Base-by-base conservation (phyloP, 1,284 basidiomycete genomes). In the Tausonia pullulans region DNA sequence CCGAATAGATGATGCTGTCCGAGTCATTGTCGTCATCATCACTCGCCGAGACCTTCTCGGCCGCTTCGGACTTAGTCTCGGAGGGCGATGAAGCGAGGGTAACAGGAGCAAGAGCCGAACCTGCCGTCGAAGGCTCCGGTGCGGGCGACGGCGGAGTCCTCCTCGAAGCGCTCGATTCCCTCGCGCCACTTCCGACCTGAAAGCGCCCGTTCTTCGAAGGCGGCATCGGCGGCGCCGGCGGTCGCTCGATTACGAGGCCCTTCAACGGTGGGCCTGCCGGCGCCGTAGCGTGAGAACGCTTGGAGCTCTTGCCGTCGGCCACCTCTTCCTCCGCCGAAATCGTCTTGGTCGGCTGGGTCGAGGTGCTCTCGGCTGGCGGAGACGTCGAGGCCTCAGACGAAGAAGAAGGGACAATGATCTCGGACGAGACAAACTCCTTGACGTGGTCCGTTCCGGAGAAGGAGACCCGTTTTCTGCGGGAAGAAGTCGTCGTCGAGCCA, bases 391-490 rank as follows among this genome's bases (percentile, higher is more conserved):
- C 43, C 8, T 13, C 8, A 27, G 14, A 14, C 10, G 27, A 14
- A 41, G 50, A 53, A 2, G 54, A 39, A 27, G 53, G 43, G 27
- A 55, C 39, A 27, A 62, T 50, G 44, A 60, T 50, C 52, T 65
- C 64, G 14, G 45, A 49, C 3, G 44, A 16, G 43, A 46, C 46
- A 44, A 65, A 65, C 57, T 65, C 64, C 45, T 65, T 61, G 56
- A 65, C 56, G 7, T 65, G 64, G 56, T 61, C 53, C 8, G 49
- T 55, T 46, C 62, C 64, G 5, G 64, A 61, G 60, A 60, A 65
- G 40, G 59, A 49, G n/a, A 65, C 60, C 44, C 53, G 57, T 52
- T 65, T 65, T 14, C 49, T 55, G 27, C 27, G 27, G 27, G 27
- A 27, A 27, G 27, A 27, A 27, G 27, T 27, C 27, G 27, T 27